Conservation (phyloP, 306 rosid species). For the Astragalus membranaceus region DNA sequence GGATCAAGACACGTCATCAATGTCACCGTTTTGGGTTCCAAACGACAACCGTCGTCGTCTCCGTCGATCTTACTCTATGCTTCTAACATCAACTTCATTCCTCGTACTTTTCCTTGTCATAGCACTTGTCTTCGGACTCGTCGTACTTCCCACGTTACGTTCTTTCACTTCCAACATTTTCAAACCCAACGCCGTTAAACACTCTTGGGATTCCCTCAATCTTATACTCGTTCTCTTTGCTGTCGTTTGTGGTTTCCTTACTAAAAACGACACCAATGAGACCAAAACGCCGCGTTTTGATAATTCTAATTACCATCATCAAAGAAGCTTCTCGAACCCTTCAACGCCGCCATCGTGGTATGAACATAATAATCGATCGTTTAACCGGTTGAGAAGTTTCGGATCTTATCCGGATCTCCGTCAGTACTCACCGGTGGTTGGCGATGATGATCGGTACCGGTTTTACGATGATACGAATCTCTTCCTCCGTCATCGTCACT, state of each 20-base stretch:
- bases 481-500: slow-evolving; percentile 23
- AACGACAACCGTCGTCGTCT: slow-evolving; percentile 26
- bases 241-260: slow-evolving; percentile 73
- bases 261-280: slow-evolving; percentile 33
- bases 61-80: slow-evolving; percentile 48
- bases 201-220: slow-evolving; percentile 70
- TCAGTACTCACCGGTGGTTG: slow-evolving; percentile 31
- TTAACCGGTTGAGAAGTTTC: slow-evolving; percentile 44
- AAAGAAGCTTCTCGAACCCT: slow-evolving; percentile 23
- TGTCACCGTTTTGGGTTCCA: slow-evolving; percentile 57
- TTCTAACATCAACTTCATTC: slow-evolving; percentile 44
- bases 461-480: slow-evolving; percentile 37
- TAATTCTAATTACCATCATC: neutral
- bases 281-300: slow-evolving; percentile 14
- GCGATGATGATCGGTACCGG: slow-evolving; percentile 41
- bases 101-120: slow-evolving; percentile 32
- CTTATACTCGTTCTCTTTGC: slow-evolving; percentile 80
- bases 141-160: slow-evolving; percentile 41
- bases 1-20: slow-evolving; percentile 38
- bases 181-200: slow-evolving; percentile 56
- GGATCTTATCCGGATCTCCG: slow-evolving; percentile 76
- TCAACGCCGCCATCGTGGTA: slow-evolving; percentile 39
- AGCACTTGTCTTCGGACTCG: slow-evolving; percentile 30
- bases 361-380: slow-evolving; percentile 21
- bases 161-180: slow-evolving; percentile 54